Evolutionary conservation across 73 alveolate species (phyloP), one percentile per base, ranked within the genome.

Genomic region (Diophrys appendiculata): DNA sequence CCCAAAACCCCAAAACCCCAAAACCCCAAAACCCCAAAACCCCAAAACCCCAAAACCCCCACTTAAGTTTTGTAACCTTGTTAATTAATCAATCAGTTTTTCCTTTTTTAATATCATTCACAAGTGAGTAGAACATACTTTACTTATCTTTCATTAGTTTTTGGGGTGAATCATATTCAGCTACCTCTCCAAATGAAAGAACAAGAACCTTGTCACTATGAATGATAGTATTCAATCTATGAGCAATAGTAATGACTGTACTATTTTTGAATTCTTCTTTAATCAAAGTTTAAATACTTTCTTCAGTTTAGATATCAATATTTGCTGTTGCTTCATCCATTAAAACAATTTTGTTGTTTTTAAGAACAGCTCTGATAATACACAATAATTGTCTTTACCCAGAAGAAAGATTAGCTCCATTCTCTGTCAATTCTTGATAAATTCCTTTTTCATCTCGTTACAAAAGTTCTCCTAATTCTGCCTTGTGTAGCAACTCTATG

Each of bases 241-340:
- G 98, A 29, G 98, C 98, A 29, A 94, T 95, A 54, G 98, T 96
- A 52, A 96, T 87, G 74, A 96, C 88, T 13, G 98, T 95, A 23
- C 93, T 88, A 65, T 92, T 90, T 60, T 84, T 55, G 60, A 94
- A 86, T 68, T 90, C 91, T 31, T 89, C 73, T 54, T 93, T 76
- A 52, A 96, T 90, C 18, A 95, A 79, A 68, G 83, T 93, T 80
- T 93, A 84, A 56, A 96, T 90, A 26, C 83, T 83, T 52, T 96
- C 88, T 74, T 95, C 98, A 14, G 98, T 93, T 72, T 79, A 79
- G 78, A 92, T 80, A 83, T 97, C 99, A 68, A 93, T 93, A 79
- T 94, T 97, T 69, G 98, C 98, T 2, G 99, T 95, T 65, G 98
- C 97, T 83, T 97, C 99, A 78, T 97, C 99, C 76, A 97, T 88